A percentile compares a stretch with the other conserved stretches of the same genome.
phyloP scores from a whole-genome alignment of 768 basidiomycete genomes.

The Boletellus emodensis region DNA sequence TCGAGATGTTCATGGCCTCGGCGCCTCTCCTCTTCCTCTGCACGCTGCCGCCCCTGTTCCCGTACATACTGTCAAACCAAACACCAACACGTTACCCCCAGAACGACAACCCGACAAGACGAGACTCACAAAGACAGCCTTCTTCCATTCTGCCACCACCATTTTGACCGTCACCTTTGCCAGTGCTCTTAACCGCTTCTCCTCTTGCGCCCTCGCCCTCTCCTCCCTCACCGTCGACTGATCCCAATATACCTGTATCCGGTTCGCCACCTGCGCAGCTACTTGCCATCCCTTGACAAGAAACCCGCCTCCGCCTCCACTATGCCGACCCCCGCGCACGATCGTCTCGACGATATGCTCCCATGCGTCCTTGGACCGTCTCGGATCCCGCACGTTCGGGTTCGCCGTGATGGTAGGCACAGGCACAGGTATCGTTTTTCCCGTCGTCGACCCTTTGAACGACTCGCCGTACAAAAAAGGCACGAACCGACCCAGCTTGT shows the following conservation, averaged over 20 bases:
- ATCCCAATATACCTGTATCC: slow-evolving; percentile 76
- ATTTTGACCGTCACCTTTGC: slow-evolving; percentile 70
- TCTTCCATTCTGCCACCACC: slow-evolving; percentile 80
- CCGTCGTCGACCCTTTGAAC: not conserved
- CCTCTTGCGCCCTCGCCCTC: slow-evolving; percentile 54
- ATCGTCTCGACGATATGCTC: slow-evolving; percentile 52
- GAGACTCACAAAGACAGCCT: slow-evolving; percentile 72
- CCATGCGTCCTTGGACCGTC: slow-evolving; percentile 48
- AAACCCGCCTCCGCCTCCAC: slow-evolving; percentile 5
- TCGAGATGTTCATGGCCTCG: slow-evolving; percentile 84
- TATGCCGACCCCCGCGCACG: slow-evolving; percentile 22
- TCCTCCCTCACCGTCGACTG: slow-evolving; percentile 58
- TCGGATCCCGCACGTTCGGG: slow-evolving; percentile 21
- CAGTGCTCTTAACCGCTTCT: slow-evolving; percentile 58
- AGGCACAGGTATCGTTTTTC: slow-evolving; percentile 7
- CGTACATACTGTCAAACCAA: slow-evolving; percentile 56
- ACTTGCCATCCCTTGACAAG: slow-evolving; percentile 36
- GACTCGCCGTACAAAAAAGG: slow-evolving; percentile 35
- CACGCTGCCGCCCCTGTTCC: slow-evolving; percentile 57
- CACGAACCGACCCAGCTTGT: slow-evolving; percentile 44
- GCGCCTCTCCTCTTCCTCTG: slow-evolving; percentile 73
- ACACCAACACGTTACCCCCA: not conserved
- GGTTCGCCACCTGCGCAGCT: slow-evolving; percentile 56
- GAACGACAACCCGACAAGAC: not conserved
- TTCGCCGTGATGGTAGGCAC: slow-evolving; percentile 10